A percentile compares a stretch with the other conserved stretches of the same genome.
phyloP scores from a whole-genome alignment of 306 rosid species.

The Dicorynia guianensis region DNA sequence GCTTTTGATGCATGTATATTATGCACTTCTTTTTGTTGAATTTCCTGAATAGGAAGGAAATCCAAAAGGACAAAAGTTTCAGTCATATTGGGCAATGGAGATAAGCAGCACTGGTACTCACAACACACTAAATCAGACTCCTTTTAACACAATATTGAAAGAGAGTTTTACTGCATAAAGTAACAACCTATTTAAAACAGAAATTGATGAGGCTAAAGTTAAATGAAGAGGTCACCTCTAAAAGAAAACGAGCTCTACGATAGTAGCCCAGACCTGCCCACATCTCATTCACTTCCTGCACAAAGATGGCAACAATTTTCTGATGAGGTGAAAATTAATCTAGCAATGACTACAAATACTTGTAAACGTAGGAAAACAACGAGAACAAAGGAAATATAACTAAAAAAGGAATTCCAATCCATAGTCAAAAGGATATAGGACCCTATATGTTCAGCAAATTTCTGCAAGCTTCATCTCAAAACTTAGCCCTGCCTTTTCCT shows the following conservation, averaged over 20 bases:
- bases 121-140: too few relatives aligned
- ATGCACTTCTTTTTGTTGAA: neutral
- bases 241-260: conserved; percentile 89
- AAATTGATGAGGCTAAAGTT: too few relatives aligned
- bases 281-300: conserved; percentile 93
- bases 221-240: conserved; percentile 61
- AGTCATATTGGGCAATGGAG: conserved; percentile 12
- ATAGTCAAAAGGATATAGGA: conserved; percentile 7
- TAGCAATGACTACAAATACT: conserved; percentile 13
- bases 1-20: conserved; percentile 20
- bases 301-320: conserved; percentile 12
- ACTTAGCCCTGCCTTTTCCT: neutral
- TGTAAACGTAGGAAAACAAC: conserved; percentile 18
- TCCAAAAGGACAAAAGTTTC: neutral
- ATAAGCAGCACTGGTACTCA: neutral
- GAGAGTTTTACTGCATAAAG: too few relatives aligned
- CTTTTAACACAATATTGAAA: too few relatives aligned
- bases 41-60: conserved; percentile 7
- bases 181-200: too few relatives aligned
- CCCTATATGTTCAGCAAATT: neutral
- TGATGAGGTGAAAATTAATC: conserved; percentile 24
- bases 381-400: conserved; percentile 15
- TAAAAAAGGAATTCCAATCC: conserved; percentile 5
- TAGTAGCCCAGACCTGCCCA: conserved; percentile 98
- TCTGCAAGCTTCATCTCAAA: conserved; percentile 1